A percentile compares a stretch with the other conserved stretches of the same genome.
Evolutionary conservation across 2,329 filamentous ascomycete species (phyloP).

Genomic region (Nothopassalora personata): DNA sequence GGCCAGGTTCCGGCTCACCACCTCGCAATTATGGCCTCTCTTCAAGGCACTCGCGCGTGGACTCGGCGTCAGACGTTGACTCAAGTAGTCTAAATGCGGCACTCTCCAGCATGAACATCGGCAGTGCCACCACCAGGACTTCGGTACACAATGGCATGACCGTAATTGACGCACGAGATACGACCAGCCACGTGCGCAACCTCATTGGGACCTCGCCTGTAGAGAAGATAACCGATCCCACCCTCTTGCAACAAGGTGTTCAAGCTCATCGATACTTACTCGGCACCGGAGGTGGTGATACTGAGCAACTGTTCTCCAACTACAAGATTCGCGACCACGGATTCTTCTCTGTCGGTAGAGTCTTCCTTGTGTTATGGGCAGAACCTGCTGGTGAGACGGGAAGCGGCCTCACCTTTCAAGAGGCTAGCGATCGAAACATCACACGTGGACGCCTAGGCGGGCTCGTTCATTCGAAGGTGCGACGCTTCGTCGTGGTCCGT

Average conservation of each 20-base stretch:
- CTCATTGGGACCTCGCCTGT: constrained; percentile 2
- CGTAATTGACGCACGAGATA: not conserved
- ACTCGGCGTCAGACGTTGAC: too few species aligned
- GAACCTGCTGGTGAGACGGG: constrained; percentile 17
- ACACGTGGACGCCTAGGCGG: constrained; percentile 9
- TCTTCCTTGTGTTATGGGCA: constrained; percentile 22
- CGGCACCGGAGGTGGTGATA: not conserved
- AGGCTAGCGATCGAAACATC: constrained; percentile 1
- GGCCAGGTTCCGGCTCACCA: too few species aligned
- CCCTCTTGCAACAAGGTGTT: not conserved
- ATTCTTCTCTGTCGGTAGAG: constrained; percentile 18
- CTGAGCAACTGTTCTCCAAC: constrained; percentile 6
- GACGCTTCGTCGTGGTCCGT: constrained; percentile 26
- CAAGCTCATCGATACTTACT: not conserved
- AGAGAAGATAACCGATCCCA: constrained; percentile 9
- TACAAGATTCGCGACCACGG: not conserved
- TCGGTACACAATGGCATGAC: not conserved
- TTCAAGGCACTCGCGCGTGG: too few species aligned
- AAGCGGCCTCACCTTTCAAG: constrained; percentile 1
- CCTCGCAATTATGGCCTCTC: too few species aligned
- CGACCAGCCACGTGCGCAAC: constrained; percentile 2
- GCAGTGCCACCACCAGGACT: not conserved
- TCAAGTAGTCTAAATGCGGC: too few species aligned
- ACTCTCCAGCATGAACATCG: too few species aligned
- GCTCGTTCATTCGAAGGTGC: constrained; percentile 20